Evolutionary conservation across 1,139 yeast species (phyloP), one percentile per base, ranked within the genome.

Genomic region (Maudiozyma humilis): DNA sequence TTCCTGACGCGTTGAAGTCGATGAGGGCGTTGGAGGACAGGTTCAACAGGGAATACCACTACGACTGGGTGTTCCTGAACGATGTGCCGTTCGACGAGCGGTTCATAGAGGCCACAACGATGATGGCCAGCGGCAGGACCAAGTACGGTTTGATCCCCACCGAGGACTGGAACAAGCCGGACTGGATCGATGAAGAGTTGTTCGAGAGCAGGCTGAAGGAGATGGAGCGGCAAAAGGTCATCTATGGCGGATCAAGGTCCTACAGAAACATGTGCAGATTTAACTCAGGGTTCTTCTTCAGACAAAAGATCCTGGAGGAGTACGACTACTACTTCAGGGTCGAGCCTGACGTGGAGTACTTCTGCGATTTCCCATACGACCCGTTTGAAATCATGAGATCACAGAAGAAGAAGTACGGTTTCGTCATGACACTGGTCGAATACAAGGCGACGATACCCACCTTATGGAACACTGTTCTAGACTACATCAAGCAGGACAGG

Each of bases 301-400:
- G 79, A 48, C 95, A 88, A 54, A 77, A 78, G 31, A 64, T 87
- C 33, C 70, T 88, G 47, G 62, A 68, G 35, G 67, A 77, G 43
- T 79, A 82, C 56, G 87, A 85, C 49, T 89, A 85, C 75, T 89
- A 88, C 67, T 87, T 95, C 79, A 69, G 97, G 45, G 95, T 89
- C 2, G 97, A 89, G 61, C 97, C 98, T 0, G 79, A 81, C 47
- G 91, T 89, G 27, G 79, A 86, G 53, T 87, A 84, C 60, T 84
- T 70, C 60, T 88, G 96, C 64, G 96, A 88, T 56, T 73, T 83
- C 51, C 61, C 63, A 3, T 80, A 79, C 71, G 78, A 94, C 73
- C 96, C 96, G 14, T 89, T 89, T 61, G 68, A 77, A 36, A 77
- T 84, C 44, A 74, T 89, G 84, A 76, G 85, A 47, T 75, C 74